phyloP scores from a whole-genome alignment of 192 early-diverging fungal genomes.

The Gonapodya prolifera region DNA sequence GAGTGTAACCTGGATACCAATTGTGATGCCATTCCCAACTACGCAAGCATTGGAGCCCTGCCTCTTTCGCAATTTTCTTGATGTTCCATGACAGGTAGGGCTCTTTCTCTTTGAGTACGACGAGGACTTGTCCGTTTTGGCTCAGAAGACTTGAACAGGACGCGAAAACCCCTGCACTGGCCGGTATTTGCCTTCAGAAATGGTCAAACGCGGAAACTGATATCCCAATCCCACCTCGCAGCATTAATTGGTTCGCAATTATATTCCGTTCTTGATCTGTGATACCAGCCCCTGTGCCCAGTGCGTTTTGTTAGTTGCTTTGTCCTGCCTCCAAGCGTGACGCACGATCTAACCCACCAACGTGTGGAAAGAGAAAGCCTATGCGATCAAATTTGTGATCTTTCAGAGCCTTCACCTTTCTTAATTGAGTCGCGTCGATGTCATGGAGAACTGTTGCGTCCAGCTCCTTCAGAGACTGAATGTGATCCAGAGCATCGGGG shows the following conservation, averaged over 20 bases:
- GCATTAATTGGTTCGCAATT: slow-evolving; percentile 54
- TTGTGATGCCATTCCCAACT: slow-evolving; percentile 52
- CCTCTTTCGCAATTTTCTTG: slow-evolving; percentile 53
- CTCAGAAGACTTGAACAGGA: neutral
- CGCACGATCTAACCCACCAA: no score
- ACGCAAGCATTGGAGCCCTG: slow-evolving; percentile 38
- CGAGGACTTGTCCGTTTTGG: slow-evolving; percentile 12
- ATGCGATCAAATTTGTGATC: slow-evolving; percentile 59
- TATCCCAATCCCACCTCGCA: slow-evolving; percentile 49
- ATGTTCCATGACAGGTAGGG: slow-evolving; percentile 89
- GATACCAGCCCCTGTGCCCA: slow-evolving; percentile 72
- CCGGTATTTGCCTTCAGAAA: no score
- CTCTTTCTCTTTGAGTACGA: slow-evolving; percentile 69
- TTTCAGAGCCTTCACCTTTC: slow-evolving; percentile 39
- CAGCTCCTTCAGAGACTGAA: slow-evolving; percentile 38
- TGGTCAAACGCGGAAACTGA: slow-evolving; percentile 36
- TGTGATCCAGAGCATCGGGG: slow-evolving; percentile 48
- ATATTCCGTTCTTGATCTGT: slow-evolving; percentile 88
- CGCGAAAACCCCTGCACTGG: neutral
- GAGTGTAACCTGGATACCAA: slow-evolving; percentile 74
- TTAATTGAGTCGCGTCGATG: slow-evolving; percentile 65
- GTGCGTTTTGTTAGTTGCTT: no score
- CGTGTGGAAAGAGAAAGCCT: slow-evolving; percentile 95
- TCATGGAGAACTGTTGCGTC: slow-evolving; percentile 55
- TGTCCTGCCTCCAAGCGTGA: no score